Evolutionary conservation across 306 rosid species (phyloP).

Genomic region (Sesbania bispinosa): DNA sequence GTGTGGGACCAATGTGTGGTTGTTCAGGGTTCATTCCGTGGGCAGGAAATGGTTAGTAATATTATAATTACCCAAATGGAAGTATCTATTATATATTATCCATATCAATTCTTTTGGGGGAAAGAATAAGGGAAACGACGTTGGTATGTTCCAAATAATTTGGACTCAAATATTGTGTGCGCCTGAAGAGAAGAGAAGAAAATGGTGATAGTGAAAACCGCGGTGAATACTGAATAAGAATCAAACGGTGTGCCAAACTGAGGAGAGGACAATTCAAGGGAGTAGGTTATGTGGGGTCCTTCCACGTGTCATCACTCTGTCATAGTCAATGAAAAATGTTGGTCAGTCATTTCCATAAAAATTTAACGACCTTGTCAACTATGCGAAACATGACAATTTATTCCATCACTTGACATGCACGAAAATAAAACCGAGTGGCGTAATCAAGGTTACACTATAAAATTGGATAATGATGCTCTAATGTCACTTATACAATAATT

Average conservation of each 20-base stretch:
- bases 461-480: neutral
- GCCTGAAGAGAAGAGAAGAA: neutral
- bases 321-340: slow-evolving; percentile 33
- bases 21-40: slow-evolving; percentile 17
- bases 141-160: slow-evolving; percentile 14
- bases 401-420: slow-evolving; percentile 14
- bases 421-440: neutral
- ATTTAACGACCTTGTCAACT: slow-evolving; percentile 21
- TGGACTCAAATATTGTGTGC: slow-evolving; percentile 22
- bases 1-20: slow-evolving; percentile 1
- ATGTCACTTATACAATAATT: neutral
- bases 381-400: neutral
- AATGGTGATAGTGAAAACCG: slow-evolving; percentile 10
- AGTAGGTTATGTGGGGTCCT: slow-evolving; percentile 28
- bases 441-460: neutral
- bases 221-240: slow-evolving; percentile 8
- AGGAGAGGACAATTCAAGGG: neutral
- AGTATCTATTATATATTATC: neutral
- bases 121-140: neutral
- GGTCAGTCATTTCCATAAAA: slow-evolving; percentile 1
- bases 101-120: neutral
- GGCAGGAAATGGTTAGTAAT: neutral
- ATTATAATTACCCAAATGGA: neutral
- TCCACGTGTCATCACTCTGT: neutral
- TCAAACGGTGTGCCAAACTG: neutral